These are phyloP conservation scores for Penicillium freii DNA, from an alignment of 2,329 filamentous ascomycete genomes.

Conservation along the genomic window DNA sequence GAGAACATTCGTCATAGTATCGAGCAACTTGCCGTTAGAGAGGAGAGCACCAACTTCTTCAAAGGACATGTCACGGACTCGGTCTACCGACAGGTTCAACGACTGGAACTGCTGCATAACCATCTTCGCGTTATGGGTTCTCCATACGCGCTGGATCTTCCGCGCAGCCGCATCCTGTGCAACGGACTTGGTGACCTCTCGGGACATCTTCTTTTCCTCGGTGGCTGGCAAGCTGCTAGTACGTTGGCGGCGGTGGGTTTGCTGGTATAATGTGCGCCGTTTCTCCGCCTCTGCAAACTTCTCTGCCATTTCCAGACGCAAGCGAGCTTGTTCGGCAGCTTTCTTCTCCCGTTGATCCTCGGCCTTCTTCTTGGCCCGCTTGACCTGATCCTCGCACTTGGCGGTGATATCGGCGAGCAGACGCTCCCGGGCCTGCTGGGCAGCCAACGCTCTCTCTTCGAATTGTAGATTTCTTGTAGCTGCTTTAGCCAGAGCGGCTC, in stretches of 20 bases:
- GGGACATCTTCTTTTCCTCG: slow-evolving; percentile 44
- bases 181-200: slow-evolving; percentile 38
- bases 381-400: slow-evolving; percentile 64
- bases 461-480: slow-evolving; percentile 55
- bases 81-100: slow-evolving; percentile 54
- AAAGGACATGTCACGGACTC: slow-evolving; percentile 54
- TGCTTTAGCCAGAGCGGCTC: slow-evolving; percentile 62
- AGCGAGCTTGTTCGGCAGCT: slow-evolving; percentile 59
- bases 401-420: slow-evolving; percentile 64
- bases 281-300: slow-evolving; percentile 63
- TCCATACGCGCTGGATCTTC: slow-evolving; percentile 60
- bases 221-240: slow-evolving; percentile 51
- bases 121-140: slow-evolving; percentile 48
- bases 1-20: slow-evolving; percentile 55
- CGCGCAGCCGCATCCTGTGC: slow-evolving; percentile 54
- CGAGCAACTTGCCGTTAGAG: slow-evolving; percentile 54
- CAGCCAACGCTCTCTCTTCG: slow-evolving; percentile 62
- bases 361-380: slow-evolving; percentile 64
- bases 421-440: slow-evolving; percentile 62
- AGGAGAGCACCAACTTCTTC: slow-evolving; percentile 59
- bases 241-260: slow-evolving; percentile 50
- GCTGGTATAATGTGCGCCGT: slow-evolving; percentile 51
- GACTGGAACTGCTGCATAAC: slow-evolving; percentile 52
- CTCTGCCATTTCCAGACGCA: slow-evolving; percentile 62
- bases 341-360: slow-evolving; percentile 65